Base-by-base conservation (phyloP, 176 grass and related monocot species). In the Raddia distichophylla region DNA sequence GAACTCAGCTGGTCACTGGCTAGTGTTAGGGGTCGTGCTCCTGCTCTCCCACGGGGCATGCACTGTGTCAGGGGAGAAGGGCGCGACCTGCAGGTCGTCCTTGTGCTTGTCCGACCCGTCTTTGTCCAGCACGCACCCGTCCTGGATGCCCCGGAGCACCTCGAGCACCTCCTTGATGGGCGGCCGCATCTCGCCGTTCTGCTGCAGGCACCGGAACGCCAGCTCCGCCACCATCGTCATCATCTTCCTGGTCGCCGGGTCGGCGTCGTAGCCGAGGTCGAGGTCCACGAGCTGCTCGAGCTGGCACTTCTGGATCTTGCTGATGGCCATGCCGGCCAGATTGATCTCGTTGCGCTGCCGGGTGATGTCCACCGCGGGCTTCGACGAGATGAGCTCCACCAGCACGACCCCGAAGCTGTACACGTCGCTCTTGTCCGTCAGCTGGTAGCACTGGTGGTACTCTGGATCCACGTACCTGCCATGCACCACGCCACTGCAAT, bases 191-290 rank as follows among this genome's bases (percentile, higher is more conserved):
- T 97, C 92, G 62, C 88, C 86, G 80, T 97, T 89, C 42, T 91
- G 88, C 79, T 97, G 95, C 80, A 97, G 81, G 81, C 95, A 97
- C 8, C 92, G 86, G 90, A 97, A 97, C 14, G 95, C 95, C 55
- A 97, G 88, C 83, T 97, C 95, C 0, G 92, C 95, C 7, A 94
- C 90, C 88, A 93, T 93, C 6, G 95, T 94, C 66, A 97, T 97
- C 90, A 79, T 89, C 86, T 71, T 97, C 80, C 66, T 97, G 3
- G 80, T 92, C 8, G 48, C 56, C 43, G 76, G 70, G 78, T 97
- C 83, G n/a, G 85, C 58, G 15, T 77, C 73, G 75, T 83, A 97
- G 19, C 92, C 90, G 42, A 97, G 87, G 40, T 55, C 58, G 5
- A 89, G n/a, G 73, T 97, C 95, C 47, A 94, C 95, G 10, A 97